Base-by-base conservation (phyloP, 164 flowering plant species). In the Chloranthus sessilifolius region DNA sequence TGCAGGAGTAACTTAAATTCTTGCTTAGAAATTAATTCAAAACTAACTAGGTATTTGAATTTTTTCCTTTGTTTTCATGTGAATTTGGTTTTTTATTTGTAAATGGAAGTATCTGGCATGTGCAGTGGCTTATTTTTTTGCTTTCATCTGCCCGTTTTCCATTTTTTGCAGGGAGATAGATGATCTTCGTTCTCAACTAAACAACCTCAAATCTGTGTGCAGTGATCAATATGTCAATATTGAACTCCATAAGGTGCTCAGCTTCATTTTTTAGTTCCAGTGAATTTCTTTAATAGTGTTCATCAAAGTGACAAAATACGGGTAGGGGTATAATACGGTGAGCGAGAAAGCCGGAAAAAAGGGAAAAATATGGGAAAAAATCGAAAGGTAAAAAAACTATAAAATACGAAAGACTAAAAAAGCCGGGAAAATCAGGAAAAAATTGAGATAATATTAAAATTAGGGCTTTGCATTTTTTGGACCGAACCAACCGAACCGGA, bases 31-130 rank as follows among this genome's bases (percentile, higher is more conserved):
- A 72, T 68, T 5, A 92, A 92, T 66, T 73, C 64, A 58, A 85
- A 79, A 59, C 80, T 92, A 20, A 67, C 74, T 8, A 74, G 90
- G 98, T 91, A 36, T 61, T 47, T n/a, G n/a, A n/a, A n/a, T n/a
- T n/a, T n/a, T 29, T 10, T 17, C 45, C 21, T 44, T 26, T 46
- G 24, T 22, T 22, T 56, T 46, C 20, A 4, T 22, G 8, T 35
- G 42, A 30, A 1, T 14, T 23, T 29, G 34, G 27, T 1, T 15
- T 52, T 25, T 5, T 53, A 2, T 11, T 14, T 21, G 25, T 53
- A 12, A 1, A 20, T 46, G 46, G 27, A 12, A 31, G 14, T 30
- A 11, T 19, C 28, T 43, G 23, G 26, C 5, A 44, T n/a, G 5
- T 26, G 31, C 25, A 21, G 48, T 8, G 33, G 22, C 22, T 26